Evolutionary conservation across 2,329 filamentous ascomycete species (phyloP).

Genomic region (Aureobasidium subglaciale): DNA sequence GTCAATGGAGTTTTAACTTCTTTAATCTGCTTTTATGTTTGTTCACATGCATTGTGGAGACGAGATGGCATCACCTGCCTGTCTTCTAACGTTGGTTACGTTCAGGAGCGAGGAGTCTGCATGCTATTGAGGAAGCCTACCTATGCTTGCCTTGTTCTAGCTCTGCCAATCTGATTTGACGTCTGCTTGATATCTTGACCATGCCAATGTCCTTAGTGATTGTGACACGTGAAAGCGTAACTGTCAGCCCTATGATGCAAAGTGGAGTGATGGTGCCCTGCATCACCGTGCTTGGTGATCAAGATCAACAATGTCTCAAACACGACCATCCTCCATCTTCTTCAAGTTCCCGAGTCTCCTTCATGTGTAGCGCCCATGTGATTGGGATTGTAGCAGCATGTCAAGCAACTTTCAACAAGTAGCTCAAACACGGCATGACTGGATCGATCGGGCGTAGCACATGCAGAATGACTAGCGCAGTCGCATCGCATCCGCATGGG

Average conservation of each 20-base stretch:
- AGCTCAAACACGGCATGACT: not conserved
- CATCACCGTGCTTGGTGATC: conserved; percentile 3
- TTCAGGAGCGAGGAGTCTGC: conserved; percentile 20
- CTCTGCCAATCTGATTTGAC: conserved; percentile 14
- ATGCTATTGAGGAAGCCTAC: conserved; percentile 40
- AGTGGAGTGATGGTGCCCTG: not conserved
- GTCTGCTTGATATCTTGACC: not conserved
- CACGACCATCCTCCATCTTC: not conserved
- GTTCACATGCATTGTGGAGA: conserved; percentile 21
- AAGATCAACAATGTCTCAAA: not conserved
- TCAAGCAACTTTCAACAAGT: not conserved
- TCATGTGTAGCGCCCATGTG: not conserved
- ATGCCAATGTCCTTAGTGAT: not conserved
- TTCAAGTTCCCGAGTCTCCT: not conserved
- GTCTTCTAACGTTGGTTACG: conserved; percentile 15
- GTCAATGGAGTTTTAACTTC: conserved; percentile 17
- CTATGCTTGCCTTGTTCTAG: conserved; percentile 30
- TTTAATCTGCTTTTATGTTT: conserved; percentile 15
- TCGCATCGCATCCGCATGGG: not conserved
- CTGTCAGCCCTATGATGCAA: not conserved
- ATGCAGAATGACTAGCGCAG: conserved; percentile 8
- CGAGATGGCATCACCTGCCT: conserved; percentile 25
- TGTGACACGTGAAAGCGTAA: not conserved
- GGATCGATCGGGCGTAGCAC: not conserved
- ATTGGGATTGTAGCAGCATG: not conserved